Base-by-base conservation (phyloP, 139 green algal genomes). In the Micractinium conductrix region DNA sequence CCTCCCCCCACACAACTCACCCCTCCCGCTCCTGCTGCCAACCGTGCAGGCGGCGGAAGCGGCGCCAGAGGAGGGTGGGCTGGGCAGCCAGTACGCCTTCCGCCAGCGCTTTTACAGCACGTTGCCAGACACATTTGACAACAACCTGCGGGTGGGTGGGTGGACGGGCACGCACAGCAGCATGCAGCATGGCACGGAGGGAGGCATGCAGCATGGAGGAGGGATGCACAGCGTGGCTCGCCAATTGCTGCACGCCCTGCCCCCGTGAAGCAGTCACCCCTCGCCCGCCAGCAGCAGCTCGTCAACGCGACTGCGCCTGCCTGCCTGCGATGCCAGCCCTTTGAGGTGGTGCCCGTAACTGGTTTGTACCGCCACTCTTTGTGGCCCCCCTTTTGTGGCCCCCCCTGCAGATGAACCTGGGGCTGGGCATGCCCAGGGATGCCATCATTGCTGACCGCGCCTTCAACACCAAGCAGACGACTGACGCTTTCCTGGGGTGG, bases 71-170 rank as follows among this genome's bases (percentile, higher is more conserved):
- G 68, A 81, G 21, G 82, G 82, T 9, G 82, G 82, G 16, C 63
- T 87, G 44, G 84, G 84, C 44, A 78, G 63, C 67, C 48, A 37
- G 38, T 80, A 73, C 45, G 26, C 2, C 28, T 88, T 83, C 68
- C 53, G 35, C 33, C 58, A 69, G 74, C 81, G 87, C 62, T 90
- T 73, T 26, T 90, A 80, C 74, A 81, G 58, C 60, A 90, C 87
- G 42, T 80, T 90, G 74, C 83, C 87, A 2, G 78, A 85, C 69
- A 90, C 87, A 0, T 43, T 88, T 2, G 74, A 72, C 33, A 90
- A 90, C 72, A 28, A 74, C 26, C 50, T 84, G 60, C 37, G 74
- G 74, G 42, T 88, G 16, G 10, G 40, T 17, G 55, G 55, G 21
- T 24, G 55, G 55, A 22, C 21, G 9, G 8, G 55, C 55, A 16